Percentiles rank a stretch among this genome's conserved stretches.
phyloP scores from a whole-genome alignment of 331 rosid genomes.

The Saraca asoca region DNA sequence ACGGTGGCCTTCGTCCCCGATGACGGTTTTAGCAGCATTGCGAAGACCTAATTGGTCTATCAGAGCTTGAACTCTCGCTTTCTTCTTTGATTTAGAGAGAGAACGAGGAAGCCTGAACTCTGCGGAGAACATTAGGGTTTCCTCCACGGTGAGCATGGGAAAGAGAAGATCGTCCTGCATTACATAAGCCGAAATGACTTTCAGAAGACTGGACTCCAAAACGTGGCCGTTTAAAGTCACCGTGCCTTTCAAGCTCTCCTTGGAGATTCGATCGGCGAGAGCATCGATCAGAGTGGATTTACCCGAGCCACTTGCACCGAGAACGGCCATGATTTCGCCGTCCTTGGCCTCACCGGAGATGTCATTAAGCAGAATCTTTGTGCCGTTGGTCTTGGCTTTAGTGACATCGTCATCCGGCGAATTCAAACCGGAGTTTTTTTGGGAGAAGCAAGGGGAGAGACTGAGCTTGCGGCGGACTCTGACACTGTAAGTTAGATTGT shows the following conservation, averaged over 20 bases:
- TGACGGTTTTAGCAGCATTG: constrained; percentile 65
- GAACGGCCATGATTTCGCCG: constrained; percentile 91
- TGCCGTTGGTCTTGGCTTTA: constrained; percentile 24
- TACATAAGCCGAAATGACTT: constrained; percentile 86
- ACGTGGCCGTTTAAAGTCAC: constrained; percentile 62
- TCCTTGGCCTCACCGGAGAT: constrained; percentile 90
- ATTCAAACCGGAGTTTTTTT: background rate
- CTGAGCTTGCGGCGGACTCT: constrained; percentile 45
- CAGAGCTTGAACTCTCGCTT: constrained; percentile 71
- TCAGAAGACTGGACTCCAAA: constrained; percentile 60
- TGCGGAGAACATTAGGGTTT: constrained; percentile 90
- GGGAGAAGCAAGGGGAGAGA: constrained; percentile 34
- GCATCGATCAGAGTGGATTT: constrained; percentile 91
- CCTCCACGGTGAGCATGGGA: constrained; percentile 94
- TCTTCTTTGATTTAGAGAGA: constrained; percentile 71
- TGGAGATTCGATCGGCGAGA: constrained; percentile 73
- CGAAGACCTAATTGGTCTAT: constrained; percentile 81
- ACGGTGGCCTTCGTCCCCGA: constrained; percentile 89
- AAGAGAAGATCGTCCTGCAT: constrained; percentile 96
- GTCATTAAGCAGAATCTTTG: constrained; percentile 58
- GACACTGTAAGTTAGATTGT: constrained; percentile 68
- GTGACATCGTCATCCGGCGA: background rate
- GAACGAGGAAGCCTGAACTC: constrained; percentile 85
- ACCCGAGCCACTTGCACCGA: constrained; percentile 92
- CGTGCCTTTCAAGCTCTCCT: constrained; percentile 72